phyloP scores from a whole-genome alignment of 2,329 filamentous ascomycete species.

The Sarocladiaceae sp. region DNA sequence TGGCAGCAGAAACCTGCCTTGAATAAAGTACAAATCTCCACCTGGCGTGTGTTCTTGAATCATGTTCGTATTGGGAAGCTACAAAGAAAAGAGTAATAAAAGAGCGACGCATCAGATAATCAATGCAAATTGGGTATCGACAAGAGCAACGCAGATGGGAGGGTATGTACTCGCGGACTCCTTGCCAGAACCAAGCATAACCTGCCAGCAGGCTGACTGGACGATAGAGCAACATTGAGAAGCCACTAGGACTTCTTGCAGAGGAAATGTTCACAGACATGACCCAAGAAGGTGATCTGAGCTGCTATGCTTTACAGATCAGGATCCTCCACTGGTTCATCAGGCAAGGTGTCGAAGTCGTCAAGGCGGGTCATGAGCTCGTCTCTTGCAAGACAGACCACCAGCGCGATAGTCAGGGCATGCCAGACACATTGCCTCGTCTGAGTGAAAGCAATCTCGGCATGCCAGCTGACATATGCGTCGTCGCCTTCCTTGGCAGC shows the following conservation, averaged over 20 bases:
- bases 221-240: not conserved
- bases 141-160: not conserved
- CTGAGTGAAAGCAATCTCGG: slow-evolving; percentile 35
- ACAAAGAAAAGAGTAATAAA: no score
- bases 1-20: not conserved
- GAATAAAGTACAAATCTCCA: slow-evolving; percentile 3
- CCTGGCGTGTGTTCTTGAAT: not conserved
- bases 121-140: not conserved
- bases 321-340: slow-evolving; percentile 30
- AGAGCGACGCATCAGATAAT: no score
- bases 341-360: slow-evolving; percentile 29
- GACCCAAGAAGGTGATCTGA: not conserved
- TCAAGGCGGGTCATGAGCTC: slow-evolving; percentile 28
- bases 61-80: no score
- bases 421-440: slow-evolving; percentile 39
- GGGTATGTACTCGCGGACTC: not conserved
- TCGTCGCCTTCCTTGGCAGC: slow-evolving; percentile 26
- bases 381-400: slow-evolving; percentile 35
- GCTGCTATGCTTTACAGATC: slow-evolving; percentile 25
- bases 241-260: no score
- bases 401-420: slow-evolving; percentile 36
- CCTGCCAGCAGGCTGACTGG: not conserved
- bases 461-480: slow-evolving; percentile 37
- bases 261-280: no score
- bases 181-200: not conserved